Conservation (phyloP, 75 land plant genomes). For the Cryptomeria japonica region DNA sequence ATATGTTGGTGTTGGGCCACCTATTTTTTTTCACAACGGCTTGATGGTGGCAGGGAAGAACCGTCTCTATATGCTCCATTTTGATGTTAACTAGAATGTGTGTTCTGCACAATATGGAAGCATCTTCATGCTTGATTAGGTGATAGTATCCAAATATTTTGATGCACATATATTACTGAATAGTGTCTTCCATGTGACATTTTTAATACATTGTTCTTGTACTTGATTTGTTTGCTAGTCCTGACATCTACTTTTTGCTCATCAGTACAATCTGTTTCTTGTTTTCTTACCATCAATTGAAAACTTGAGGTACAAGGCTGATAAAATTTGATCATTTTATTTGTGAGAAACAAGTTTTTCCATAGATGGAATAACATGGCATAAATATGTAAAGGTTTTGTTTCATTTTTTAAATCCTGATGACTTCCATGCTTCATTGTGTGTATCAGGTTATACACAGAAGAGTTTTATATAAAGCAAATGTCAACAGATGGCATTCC, state of each 20-base stretch:
- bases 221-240: not conserved
- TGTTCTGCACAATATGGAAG: not conserved
- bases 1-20: not conserved
- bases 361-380: not conserved
- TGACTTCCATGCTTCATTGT: not conserved
- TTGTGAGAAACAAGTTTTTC: not conserved
- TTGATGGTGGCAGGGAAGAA: not conserved
- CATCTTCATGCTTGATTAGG: not conserved
- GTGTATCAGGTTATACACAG: conserved; percentile 74
- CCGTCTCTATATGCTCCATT: not conserved
- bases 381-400: not conserved
- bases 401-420: not conserved
- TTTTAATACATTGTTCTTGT: not conserved
- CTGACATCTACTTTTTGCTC: not conserved
- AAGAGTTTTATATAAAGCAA: conserved; percentile 70
- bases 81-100: not conserved
- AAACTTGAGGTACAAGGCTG: not conserved
- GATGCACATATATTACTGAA: not conserved
- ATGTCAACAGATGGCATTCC: conserved; percentile 85
- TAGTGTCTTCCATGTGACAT: not conserved
- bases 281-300: not conserved
- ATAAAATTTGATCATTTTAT: not conserved
- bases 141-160: not conserved
- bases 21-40: not conserved
- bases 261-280: not conserved